Evolutionary conservation across 2,329 filamentous ascomycete species (phyloP), one percentile per base, ranked within the genome.

Genomic region (Colletotrichum sp.): DNA sequence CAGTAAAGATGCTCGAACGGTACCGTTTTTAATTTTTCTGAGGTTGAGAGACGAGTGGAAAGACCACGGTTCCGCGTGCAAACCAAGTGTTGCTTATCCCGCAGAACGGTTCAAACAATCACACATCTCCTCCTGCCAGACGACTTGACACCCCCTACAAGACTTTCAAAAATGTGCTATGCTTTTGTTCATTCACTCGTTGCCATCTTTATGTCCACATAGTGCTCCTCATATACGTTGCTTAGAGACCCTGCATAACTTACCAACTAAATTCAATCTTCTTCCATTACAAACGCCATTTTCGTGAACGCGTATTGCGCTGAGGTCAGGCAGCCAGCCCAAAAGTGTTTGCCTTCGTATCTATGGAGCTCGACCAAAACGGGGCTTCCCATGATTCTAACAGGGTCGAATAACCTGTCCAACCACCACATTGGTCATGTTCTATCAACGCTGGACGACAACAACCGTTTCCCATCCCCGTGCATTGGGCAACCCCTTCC

Each of bases 11-110:
- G 36, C 4, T 39, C 36, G 36, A 39, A 39, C 15, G 5, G 7
- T 39, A 15, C 36, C 8, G 7, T 36, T 36, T 36, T 26, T 26
- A 24, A 24, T 24, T 24, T 26, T 30, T 9, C 28, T 30, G 28
- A 30, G 16, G 9, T 5, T 5, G 3, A 44, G 16, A n/a, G 8
- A 5, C 39, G 2, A 44, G 18, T 2, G 8, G 8, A 3, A n/a
- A 5, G 39, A n/a, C 5, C 2, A n/a, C 8, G 8, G 39, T 2
- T 44, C 36, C 2, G 8, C 16, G 1, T 0, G 39, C 3, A 1
- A 44, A 44, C 1, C 8, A 3, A 10, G 3, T 44, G 5, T n/a
- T 44, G 39, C 39, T 3, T 44, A 18, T 18, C 5, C 39, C 16
- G 2, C 39, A 5, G 8, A 44, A 44, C 0, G 16, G 1, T 44